A percentile compares a stretch with the other conserved stretches of the same genome.
Conservation (phyloP, 1,284 basidiomycete species). For the Papiliotrema fonsecae region DNA sequence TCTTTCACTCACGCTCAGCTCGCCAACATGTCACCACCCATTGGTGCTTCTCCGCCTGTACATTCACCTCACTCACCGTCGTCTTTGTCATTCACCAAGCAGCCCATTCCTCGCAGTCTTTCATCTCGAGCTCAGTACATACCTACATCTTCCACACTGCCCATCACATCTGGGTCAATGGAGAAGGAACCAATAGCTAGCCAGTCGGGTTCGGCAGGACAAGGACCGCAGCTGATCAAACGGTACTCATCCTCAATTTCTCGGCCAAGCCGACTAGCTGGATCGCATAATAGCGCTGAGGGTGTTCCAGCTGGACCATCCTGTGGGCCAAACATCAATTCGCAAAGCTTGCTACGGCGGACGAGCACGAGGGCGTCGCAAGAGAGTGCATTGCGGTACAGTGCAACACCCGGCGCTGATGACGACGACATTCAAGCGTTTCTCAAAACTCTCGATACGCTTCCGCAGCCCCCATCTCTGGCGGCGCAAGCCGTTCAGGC, state of each 20-base stretch:
- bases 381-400: constrained; percentile 32
- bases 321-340: too few species aligned
- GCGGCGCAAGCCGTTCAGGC: constrained; percentile 21
- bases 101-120: constrained; percentile 26
- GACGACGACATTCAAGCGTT: constrained; percentile 46
- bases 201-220: constrained; percentile 3
- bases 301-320: too few species aligned
- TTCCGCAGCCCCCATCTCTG: constrained; percentile 36
- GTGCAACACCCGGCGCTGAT: constrained; percentile 22
- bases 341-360: constrained; percentile 21
- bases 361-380: constrained; percentile 23
- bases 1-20: constrained; percentile 46
- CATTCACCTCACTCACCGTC: constrained; percentile 25
- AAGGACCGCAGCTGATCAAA: constrained; percentile 26
- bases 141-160: constrained; percentile 23
- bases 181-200: constrained; percentile 18
- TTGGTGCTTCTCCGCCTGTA: constrained; percentile 10
- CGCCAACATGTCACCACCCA: constrained; percentile 29
- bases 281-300: constrained; percentile 15
- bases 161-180: constrained; percentile 35
- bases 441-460: constrained; percentile 41
- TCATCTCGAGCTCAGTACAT: constrained; percentile 23
- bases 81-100: constrained; percentile 37
- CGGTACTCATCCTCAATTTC: constrained; percentile 40
- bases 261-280: constrained; percentile 16